Base-by-base conservation (phyloP, 129 eudicot genomes). In the Cynara cardunculus region DNA sequence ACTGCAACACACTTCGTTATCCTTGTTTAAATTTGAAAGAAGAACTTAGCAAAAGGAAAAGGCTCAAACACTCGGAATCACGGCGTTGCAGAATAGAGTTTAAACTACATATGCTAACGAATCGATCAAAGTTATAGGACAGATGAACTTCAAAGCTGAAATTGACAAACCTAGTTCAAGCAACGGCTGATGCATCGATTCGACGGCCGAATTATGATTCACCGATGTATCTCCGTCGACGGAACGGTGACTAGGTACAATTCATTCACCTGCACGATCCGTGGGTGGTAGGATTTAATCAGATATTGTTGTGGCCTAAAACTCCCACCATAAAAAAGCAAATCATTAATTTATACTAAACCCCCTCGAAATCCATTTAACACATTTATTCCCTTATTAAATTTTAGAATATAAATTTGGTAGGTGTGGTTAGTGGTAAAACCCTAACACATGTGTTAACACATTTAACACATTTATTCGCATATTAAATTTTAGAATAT, bases 171-270 rank as follows among this genome's bases (percentile, higher is more conserved):
- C 83, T 77, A 18, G n/a, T 16, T 78, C 26, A 64, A 83, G 75
- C 21, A 83, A 64, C 37, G 79, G 83, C 72, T 72, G 86, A 39
- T 71, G 78, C 86, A 78, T 83, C 69, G 68, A 12, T 30, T 25
- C 67, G 73, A 25, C 72, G 77, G 44, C 72, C 61, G 83, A 71
- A 71, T 16, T 69, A 27, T 39, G 46, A 35, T 3, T 69, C 69
- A 53, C 21, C 72, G 82, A 0, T 39, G 73, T 25, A 77, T 25
- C 65, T 77, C 74, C 81, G 81, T 39, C 74, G 65, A 37, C 25
- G 64, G 73, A 32, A 72, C 5, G 18, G 19, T 41, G 68, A 46
- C 25, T 28, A 31, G 76, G 27, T 22, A 62, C 31, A 31, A 26
- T 25, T 49, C 39, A 16, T 28, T 19, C 25, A 73, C 35, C 25